Evolutionary conservation across 176 grass and related monocot genomes (phyloP).

Genomic region (Bolboschoenus planiculmis): DNA sequence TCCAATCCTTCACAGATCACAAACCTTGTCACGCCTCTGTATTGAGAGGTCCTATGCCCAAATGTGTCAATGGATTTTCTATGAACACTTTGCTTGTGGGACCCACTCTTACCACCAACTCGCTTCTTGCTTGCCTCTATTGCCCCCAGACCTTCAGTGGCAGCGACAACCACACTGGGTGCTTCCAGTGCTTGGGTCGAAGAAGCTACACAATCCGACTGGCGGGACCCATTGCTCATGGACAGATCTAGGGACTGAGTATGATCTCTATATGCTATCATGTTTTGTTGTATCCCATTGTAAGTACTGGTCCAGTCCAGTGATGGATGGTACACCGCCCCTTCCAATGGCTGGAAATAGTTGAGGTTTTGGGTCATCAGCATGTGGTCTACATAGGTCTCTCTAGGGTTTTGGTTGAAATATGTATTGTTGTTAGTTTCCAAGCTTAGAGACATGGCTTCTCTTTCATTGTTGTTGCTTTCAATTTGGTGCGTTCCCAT

Average conservation of each 20-base stretch:
- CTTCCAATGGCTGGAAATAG: constrained; percentile 56
- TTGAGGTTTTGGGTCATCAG: constrained; percentile 32
- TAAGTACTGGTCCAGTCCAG: constrained; percentile 24
- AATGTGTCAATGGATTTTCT: constrained; percentile 98
- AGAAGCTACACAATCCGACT: constrained; percentile 46
- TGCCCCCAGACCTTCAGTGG: constrained; percentile 28
- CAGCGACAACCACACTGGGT: constrained; percentile 16
- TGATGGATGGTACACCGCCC: constrained; percentile 51
- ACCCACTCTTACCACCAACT: constrained; percentile 47
- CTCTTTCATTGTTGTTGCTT: constrained; percentile 31
- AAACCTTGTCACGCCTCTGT: constrained; percentile 94
- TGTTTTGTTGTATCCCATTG: not conserved
- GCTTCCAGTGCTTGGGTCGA: constrained; percentile 32
- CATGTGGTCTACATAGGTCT: constrained; percentile 21
- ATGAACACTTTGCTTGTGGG: constrained; percentile 64
- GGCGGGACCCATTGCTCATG: constrained; percentile 80
- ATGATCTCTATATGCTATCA: constrained; percentile 34
- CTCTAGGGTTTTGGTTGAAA: constrained; percentile 48
- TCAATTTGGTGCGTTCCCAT: constrained; percentile 44
- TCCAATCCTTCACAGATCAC: constrained; percentile 7
- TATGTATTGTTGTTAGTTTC: constrained; percentile 37
- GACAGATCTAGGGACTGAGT: constrained; percentile 71
- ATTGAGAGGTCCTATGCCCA: constrained; percentile 93
- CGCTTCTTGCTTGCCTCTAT: constrained; percentile 45
- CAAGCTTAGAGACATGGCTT: constrained; percentile 39